Percentiles rank a stretch among this genome's conserved stretches.
Conservation (phyloP, 2,329 filamentous ascomycete genomes). For the Cordyceps militaris region DNA sequence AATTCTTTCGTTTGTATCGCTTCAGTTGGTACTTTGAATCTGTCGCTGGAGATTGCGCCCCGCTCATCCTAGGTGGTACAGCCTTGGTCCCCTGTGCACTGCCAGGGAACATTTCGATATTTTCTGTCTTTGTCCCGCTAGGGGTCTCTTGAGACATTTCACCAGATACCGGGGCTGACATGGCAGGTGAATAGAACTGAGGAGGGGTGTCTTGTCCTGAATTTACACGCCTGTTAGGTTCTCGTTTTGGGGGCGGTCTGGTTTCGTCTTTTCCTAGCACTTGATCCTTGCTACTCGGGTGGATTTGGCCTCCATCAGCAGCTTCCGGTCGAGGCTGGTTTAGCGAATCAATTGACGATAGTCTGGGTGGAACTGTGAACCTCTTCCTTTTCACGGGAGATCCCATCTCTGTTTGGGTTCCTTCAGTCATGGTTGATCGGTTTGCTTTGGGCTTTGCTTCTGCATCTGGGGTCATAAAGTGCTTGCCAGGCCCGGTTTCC, state of each 20-base stretch:
- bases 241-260: neutral
- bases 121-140: neutral
- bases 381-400: neutral
- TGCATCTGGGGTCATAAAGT: neutral
- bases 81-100: neutral
- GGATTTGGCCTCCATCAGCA: neutral
- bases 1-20: constrained; percentile 2
- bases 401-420: neutral
- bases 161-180: neutral
- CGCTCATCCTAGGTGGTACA: neutral
- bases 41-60: constrained; percentile 2
- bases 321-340: neutral
- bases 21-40: constrained; percentile 11
- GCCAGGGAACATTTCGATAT: neutral
- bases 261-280: neutral
- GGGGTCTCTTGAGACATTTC: neutral
- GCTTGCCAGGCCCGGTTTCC: neutral
- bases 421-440: neutral
- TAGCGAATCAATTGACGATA: constrained; percentile 4
- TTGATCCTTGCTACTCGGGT: neutral
- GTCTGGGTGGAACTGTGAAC: constrained; percentile 4
- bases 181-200: neutral
- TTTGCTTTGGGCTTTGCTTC: neutral
- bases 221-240: neutral
- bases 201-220: constrained; percentile 1